Percentiles rank a stretch among this genome's conserved stretches.
Evolutionary conservation across 2,329 filamentous ascomycete species (phyloP).

Genomic region (Microsporum ferrugineum): DNA sequence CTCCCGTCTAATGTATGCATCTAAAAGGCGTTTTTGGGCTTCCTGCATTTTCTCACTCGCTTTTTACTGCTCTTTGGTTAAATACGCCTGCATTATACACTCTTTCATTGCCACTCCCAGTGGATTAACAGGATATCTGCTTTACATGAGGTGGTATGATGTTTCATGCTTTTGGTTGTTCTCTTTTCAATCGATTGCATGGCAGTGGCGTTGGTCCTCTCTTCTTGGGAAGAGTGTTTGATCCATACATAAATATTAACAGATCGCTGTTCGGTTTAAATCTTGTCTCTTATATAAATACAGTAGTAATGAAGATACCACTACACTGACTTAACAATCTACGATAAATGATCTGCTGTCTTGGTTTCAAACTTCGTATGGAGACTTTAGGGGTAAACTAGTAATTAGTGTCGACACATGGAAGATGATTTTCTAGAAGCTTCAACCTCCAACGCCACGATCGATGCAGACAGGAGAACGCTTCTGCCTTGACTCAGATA

Average conservation of each 20-base stretch:
- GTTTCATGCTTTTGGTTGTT: neutral
- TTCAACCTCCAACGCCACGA: too few relatives aligned
- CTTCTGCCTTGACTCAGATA: too few relatives aligned
- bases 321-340: too few relatives aligned
- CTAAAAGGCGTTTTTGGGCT: neutral
- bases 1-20: neutral
- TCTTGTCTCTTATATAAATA: neutral
- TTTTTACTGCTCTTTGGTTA: neutral
- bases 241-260: neutral
- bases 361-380: too few relatives aligned
- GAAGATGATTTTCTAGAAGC: too few relatives aligned
- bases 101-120: neutral
- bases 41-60: neutral
- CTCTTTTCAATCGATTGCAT: neutral
- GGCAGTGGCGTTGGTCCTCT: neutral
- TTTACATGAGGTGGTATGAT: neutral
- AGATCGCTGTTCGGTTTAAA: neutral
- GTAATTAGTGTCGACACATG: too few relatives aligned
- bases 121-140: neutral
- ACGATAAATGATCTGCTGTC: too few relatives aligned
- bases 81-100: constrained; percentile 1
- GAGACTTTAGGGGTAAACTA: too few relatives aligned
- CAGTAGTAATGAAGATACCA: neutral
- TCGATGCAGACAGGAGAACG: too few relatives aligned
- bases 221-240: neutral